Conservation (phyloP, 2,329 filamentous ascomycete species). For the Macroventuria anomochaeta region DNA sequence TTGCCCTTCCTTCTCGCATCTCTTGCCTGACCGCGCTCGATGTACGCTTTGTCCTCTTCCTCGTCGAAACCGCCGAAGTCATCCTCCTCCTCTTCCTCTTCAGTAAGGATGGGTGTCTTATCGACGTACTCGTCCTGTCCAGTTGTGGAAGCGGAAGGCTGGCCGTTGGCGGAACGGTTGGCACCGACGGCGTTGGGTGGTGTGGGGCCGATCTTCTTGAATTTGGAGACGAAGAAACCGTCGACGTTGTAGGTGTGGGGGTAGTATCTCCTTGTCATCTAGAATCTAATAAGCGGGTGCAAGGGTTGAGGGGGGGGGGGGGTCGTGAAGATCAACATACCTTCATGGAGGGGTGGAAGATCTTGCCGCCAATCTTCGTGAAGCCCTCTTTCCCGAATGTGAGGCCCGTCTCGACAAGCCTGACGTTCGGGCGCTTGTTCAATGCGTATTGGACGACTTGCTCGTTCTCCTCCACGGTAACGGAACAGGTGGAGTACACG, state of each 20-base stretch:
- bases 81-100: slow-evolving; percentile 44
- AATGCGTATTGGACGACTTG: slow-evolving; percentile 92
- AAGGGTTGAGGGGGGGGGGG: no score
- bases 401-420: slow-evolving; percentile 88
- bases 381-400: slow-evolving; percentile 93
- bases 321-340: slow-evolving; percentile 58
- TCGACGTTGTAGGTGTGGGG: slow-evolving; percentile 67
- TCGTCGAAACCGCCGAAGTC: slow-evolving; percentile 60
- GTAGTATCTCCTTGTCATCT: slow-evolving; percentile 46
- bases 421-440: slow-evolving; percentile 88
- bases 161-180: slow-evolving; percentile 39
- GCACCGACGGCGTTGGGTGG: slow-evolving; percentile 62
- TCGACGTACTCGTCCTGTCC: slow-evolving; percentile 61
- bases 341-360: slow-evolving; percentile 84
- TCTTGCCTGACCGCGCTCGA: slow-evolving; percentile 54
- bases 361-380: slow-evolving; percentile 87
- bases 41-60: slow-evolving; percentile 57
- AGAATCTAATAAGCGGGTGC: not conserved
- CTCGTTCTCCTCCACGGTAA: slow-evolving; percentile 94
- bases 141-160: slow-evolving; percentile 52
- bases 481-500: slow-evolving; percentile 95
- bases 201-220: slow-evolving; percentile 88
- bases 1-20: slow-evolving; percentile 55
- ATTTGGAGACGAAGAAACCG: slow-evolving; percentile 97
- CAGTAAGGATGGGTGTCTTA: slow-evolving; percentile 69